These are phyloP conservation scores for Beauveria pseudobassiana DNA, from an alignment of 2,329 filamentous ascomycete genomes.

Conservation along the genomic window DNA sequence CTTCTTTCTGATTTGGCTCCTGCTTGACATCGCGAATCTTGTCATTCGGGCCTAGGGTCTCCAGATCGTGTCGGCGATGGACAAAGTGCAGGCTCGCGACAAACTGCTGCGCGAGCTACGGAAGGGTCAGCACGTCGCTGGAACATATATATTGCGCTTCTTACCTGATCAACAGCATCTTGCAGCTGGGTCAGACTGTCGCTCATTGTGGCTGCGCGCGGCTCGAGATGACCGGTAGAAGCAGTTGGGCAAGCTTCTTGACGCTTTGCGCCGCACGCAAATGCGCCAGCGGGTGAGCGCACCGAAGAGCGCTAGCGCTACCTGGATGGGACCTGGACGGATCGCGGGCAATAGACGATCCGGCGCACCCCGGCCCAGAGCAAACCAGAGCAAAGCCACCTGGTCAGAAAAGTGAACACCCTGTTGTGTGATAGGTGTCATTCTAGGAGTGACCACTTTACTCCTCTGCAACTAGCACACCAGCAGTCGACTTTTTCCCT, in stretches of 20 bases:
- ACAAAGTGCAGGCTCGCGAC: constrained; percentile 60
- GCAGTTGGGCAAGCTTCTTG: background rate
- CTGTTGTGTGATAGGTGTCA: constrained; percentile 22
- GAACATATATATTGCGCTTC: constrained; percentile 4
- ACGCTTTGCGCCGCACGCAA: background rate
- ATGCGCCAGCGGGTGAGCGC: background rate
- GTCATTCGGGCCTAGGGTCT: constrained; percentile 49
- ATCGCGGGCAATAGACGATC: constrained; percentile 24
- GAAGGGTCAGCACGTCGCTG: background rate
- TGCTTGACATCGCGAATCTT: constrained; percentile 52
- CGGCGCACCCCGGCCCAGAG: constrained; percentile 11
- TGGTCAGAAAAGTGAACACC: constrained; percentile 27
- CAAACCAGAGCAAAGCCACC: constrained; percentile 7
- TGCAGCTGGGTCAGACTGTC: constrained; percentile 79
- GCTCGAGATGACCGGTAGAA: background rate
- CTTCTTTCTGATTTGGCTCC: constrained; percentile 43
- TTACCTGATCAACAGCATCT: constrained; percentile 74
- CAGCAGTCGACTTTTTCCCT: background rate
- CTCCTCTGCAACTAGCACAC: background rate
- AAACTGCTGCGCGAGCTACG: constrained; percentile 60
- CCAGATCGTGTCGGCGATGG: constrained; percentile 60
- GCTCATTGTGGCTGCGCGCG: constrained; percentile 44
- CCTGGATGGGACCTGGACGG: constrained; percentile 1
- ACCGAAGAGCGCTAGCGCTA: background rate
- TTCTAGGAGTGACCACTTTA: constrained; percentile 10